A percentile compares a stretch with the other conserved stretches of the same genome.
These are phyloP conservation scores for Melampsora allii-populina DNA, from an alignment of 1,284 basidiomycete species.

Conservation along the genomic window DNA sequence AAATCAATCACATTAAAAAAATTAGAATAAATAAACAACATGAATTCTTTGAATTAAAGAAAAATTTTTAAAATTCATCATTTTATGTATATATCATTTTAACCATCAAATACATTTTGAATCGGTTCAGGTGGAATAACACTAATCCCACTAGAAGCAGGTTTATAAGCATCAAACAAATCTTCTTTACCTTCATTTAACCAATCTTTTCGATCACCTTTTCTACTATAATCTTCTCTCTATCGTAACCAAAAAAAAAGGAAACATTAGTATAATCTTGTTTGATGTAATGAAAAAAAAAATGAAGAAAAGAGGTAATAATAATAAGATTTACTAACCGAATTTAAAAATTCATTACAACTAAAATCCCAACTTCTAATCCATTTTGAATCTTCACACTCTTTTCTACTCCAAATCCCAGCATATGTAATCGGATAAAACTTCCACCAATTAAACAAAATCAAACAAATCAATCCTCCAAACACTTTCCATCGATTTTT, in stretches of 20 bases:
- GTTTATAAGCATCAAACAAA: neutral
- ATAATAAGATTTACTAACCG: neutral
- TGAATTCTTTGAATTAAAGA: no score
- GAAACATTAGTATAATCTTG: neutral
- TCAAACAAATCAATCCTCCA: constrained; percentile 66
- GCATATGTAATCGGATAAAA: constrained; percentile 85
- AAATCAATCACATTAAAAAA: no score
- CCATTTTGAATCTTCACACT: constrained; percentile 78
- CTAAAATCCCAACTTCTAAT: constrained; percentile 93
- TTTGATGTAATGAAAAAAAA: neutral
- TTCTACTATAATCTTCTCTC: constrained; percentile 2
- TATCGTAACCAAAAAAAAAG: neutral
- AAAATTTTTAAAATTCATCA: no score
- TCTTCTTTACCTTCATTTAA: neutral
- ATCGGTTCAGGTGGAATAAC: constrained; percentile 3
- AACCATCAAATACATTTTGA: constrained; percentile 14
- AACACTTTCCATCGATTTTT: constrained; percentile 75
- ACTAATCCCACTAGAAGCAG: neutral
- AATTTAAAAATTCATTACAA: constrained; percentile 61
- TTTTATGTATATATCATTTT: no score
- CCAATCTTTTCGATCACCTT: neutral
- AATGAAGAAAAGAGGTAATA: neutral
- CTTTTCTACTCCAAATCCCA: constrained; percentile 73
- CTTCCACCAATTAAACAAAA: constrained; percentile 72
- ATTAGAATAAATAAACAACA: no score